Base-by-base conservation (phyloP, 2,329 filamentous ascomycete species). In the Talaromyces islandicus region DNA sequence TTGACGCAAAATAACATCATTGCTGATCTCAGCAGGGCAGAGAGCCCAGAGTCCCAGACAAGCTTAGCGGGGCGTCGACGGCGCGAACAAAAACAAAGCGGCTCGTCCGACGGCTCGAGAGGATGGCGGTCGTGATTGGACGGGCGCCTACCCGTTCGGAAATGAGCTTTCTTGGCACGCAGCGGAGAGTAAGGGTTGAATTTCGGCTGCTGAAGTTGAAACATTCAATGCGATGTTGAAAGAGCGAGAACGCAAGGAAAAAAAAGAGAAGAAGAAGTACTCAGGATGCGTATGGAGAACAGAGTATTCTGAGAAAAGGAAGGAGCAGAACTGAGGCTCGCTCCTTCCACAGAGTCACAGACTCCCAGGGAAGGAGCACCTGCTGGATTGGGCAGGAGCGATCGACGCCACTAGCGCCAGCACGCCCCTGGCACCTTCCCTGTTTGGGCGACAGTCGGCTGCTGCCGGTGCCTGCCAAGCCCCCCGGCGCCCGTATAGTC, bases 391-490 rank as follows among this genome's bases (percentile, higher is more conserved):
- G 48, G 48, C 4, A 52, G 48, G 48, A 52, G 48, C 43, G 55
- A 58, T 58, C 59, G 19, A n/a, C 59, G 55, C 51, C 56, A 58
- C 55, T 58, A 61, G 59, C 24, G 57, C 19, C 17, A 14, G 21
- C 19, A 21, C 58, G 55, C 59, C 59, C 59, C 59, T 58, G 59
- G 56, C 59, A 38, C 59, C 51, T 58, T 61, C 41, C 51, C 41
- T 4, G 25, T 54, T 51, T 7, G 3, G 25, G 30, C 51, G 19
- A 32, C 11, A 46, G 43, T 7, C 48, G 48, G 48, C 48, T 27
- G 48, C 48, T 7, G 27, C 48, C 57, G 57, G 59, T 58, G 41
- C 59, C 59, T 61, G 59, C 59, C 59, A 61, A 61, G 59, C 25
- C 59, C 46, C 21, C 0, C 24, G 29, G 29, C 46, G 30, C 38